Base-by-base conservation (phyloP, 2,329 filamentous ascomycete genomes). In the Alternaria gaisen region DNA sequence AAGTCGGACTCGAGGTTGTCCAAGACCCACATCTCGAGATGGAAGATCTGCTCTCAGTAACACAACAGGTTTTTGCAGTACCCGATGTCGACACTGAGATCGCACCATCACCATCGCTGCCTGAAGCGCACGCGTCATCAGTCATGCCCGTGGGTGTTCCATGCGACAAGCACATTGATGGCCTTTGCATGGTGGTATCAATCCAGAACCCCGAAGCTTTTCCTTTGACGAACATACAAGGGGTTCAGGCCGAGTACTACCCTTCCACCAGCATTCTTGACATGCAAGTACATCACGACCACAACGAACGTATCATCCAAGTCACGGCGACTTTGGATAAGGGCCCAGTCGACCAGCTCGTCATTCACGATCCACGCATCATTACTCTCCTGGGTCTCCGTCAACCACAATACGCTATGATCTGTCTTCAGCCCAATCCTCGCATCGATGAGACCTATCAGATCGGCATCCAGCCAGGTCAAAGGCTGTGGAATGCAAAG, bases 191-290 rank as follows among this genome's bases (percentile, higher is more conserved):
- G 0, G 14, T 66, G 9, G 56, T 64, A 6, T 54, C 58, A 9
- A 58, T 69, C 24, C 62, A 53, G n/a, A 69, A 62, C 18, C 58
- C 60, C 1, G 54, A 55, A 34, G 63, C 38, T 7, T 69, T 69
- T 22, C 66, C 66, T 0, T 18, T 61, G 3, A 14, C 38, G 4
- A 62, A 53, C 7, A 47, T 71, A 5, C 63, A 68, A 24, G 61
- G 63, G 40, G 40, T 69, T 7, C 65, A 66, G 50, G 55, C 64
- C 9, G 48, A 65, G 8, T 56, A 58, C 30, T 64, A 66, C 9
- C 65, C 56, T 7, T 60, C 30, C 9, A 61, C 65, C 0, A 51
- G 18, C 16, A 60, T 71, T 12, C 3, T 36, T 9, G 56, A 40
- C 12, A 63, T 69, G 54, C 58, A 51, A 41, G 14, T 51, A 3